A percentile compares a stretch with the other conserved stretches of the same genome.
These are phyloP conservation scores for Saccharomyces hybrid DNA, from an alignment of 1,139 yeast genomes.

Conservation along the genomic window DNA sequence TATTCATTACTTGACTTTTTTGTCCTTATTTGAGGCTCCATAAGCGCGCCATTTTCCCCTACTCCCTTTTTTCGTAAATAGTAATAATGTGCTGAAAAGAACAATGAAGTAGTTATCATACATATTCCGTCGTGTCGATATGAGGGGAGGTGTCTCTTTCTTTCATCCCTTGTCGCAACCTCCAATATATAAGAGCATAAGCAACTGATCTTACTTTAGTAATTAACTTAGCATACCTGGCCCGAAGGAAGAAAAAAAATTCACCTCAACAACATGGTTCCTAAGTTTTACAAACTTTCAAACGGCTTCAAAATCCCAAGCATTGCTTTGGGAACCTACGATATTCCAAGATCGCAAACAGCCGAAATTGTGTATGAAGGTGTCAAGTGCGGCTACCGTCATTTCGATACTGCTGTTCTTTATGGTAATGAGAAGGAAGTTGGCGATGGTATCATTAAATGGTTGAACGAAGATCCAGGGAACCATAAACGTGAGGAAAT, in stretches of 20 bases:
- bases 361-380: slow-evolving; percentile 42
- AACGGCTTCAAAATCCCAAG: slow-evolving; percentile 46
- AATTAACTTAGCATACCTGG: background rate
- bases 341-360: slow-evolving; percentile 37
- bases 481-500: slow-evolving; percentile 48
- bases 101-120: background rate
- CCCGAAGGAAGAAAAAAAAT: background rate
- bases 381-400: slow-evolving; percentile 60
- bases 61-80: background rate
- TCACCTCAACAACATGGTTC: slow-evolving; percentile 7
- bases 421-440: slow-evolving; percentile 54
- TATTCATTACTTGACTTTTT: background rate
- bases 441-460: slow-evolving; percentile 42
- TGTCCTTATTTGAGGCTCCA: background rate
- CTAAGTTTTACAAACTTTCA: slow-evolving; percentile 29
- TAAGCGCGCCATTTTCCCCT: background rate
- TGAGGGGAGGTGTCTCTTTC: background rate
- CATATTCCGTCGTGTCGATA: background rate
- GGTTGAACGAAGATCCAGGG: slow-evolving; percentile 44
- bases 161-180: background rate
- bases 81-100: background rate
- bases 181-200: background rate
- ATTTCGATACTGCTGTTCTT: slow-evolving; percentile 52
- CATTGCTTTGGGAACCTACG: slow-evolving; percentile 53
- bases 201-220: background rate